Evolutionary conservation across 441 rosid species (phyloP), one percentile per base, ranked within the genome.

Genomic region (Viola pubescens): DNA sequence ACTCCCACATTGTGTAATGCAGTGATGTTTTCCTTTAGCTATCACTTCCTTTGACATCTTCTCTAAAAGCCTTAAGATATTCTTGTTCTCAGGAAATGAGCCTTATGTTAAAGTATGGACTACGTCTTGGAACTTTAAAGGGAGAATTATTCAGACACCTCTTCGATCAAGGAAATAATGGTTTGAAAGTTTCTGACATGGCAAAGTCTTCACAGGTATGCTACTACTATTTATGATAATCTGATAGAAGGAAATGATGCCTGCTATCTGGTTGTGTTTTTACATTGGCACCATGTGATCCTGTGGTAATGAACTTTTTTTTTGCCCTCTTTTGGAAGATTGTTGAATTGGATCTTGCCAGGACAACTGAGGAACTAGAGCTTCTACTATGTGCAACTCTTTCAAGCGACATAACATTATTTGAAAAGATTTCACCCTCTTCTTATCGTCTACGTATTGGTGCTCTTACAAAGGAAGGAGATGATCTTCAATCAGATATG

Each of bases 391-490:
- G 81, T 70, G 86, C 95, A 60, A 78, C 89, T 58, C 89, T 94
- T 73, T 83, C 94, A 62, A 94, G 98, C 77, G 98, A 94, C 75
- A 94, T 94, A 69, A 81, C 88, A 48, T 68, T 94, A 62, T 94
- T 94, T 68, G 98, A 94, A 69, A 94, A 89, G 85, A 89, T 94
- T 46, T 82, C 96, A 48, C 64, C 82, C 56, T 83, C 86, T 56
- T 78, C 81, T 52, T 89, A 88, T 72, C 98, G 97, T 65, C 70
- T 85, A 61, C 92, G 97, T 58, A 67, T 80, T 56, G 80, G 66
- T 68, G 70, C 75, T 67, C 54, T 69, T 68, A 67, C 83, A 68
- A 82, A 76, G 70, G 88, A 83, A 44, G 67, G 65, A n/a, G 72
- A 75, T 44, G 79, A 80, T 58, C 73, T 61, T 72, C 75, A 82